Percentiles rank a stretch among this genome's conserved stretches.
Evolutionary conservation across 1,139 yeast species (phyloP).

Genomic region (Saccharomyces pastorianus): DNA sequence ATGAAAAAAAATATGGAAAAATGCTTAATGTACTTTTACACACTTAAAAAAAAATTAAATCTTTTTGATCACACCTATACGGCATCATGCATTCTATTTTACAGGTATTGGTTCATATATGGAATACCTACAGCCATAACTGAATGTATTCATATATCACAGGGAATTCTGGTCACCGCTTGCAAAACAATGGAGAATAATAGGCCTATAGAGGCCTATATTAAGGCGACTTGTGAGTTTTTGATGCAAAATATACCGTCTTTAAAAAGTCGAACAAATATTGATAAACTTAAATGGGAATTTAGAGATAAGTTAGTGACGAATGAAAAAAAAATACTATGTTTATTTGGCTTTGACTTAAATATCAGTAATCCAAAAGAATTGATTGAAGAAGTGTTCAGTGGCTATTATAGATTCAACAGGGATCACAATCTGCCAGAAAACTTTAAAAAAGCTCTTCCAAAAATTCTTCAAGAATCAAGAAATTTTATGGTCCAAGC

Average conservation of each 20-base stretch:
- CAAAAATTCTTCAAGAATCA: constrained; percentile 28
- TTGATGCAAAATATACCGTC: constrained; percentile 23
- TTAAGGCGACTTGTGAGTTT: constrained; percentile 30
- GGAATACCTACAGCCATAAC: constrained; percentile 23
- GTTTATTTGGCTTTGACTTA: constrained; percentile 31
- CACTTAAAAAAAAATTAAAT: constrained; percentile 28
- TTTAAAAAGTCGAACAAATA: constrained; percentile 19
- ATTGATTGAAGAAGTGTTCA: constrained; percentile 31
- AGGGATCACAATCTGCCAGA: constrained; percentile 27
- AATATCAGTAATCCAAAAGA: constrained; percentile 31
- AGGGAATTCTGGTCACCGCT: constrained; percentile 31
- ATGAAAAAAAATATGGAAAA: constrained; percentile 29
- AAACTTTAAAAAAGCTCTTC: constrained; percentile 24
- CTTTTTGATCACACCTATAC: constrained; percentile 32
- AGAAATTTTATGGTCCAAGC: constrained; percentile 31
- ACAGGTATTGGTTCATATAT: constrained; percentile 30
- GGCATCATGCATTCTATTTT: constrained; percentile 30
- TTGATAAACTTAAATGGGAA: constrained; percentile 33
- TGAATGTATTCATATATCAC: constrained; percentile 28
- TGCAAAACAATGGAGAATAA: constrained; percentile 32
- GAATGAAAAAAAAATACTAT: constrained; percentile 27
- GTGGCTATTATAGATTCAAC: constrained; percentile 28
- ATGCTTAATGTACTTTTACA: constrained; percentile 30
- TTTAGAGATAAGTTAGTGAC: constrained; percentile 29
- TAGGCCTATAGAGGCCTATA: constrained; percentile 31